Evolutionary conservation across 345 rosid species (phyloP), one percentile per base, ranked within the genome.

Genomic region (Lumnitzera racemosa): DNA sequence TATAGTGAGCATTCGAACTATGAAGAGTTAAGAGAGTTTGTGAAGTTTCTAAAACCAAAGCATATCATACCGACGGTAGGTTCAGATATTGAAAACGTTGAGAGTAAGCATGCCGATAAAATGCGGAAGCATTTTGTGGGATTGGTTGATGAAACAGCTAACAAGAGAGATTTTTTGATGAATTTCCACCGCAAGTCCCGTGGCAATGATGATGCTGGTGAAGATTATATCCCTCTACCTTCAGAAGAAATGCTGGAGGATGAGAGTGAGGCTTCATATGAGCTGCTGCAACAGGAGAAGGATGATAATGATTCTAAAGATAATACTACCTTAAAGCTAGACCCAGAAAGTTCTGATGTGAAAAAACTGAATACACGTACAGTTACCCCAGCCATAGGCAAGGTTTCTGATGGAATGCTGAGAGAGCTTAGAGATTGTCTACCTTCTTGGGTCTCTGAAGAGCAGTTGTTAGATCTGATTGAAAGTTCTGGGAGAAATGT

Each of bases 1-100:
- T 92, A 89, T 59, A 87, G 96, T 20, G 91, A 92, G 74, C 96
- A 92, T 80, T 92, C 96, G 0, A 92, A 83, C 63, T 92, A 85
- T 36, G 83, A 80, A 57, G 98, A 92, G 59, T 94, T 92, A 46
- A 85, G 94, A 53, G 91, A 89, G 79, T 85, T 75, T 59, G 95
- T 92, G 27, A 87, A 76, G 78, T 76, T 89, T 65, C 69, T 92
- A 78, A 87, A 72, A 66, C 98, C 96, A 2, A 92, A 83, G 66
- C 70, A 57, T 61, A 90, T 92, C 50, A 61, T 85, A 80, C 98
- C 96, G 66, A 87, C 96, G 0, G 96, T 89, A 20, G 88, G 90
- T 31, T 74, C 81, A 66, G 91, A 84, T 74, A 68, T 78, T 61
- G 95, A 83, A 71, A 89, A 78, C 47, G 63, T 81, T 20, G 71